Evolutionary conservation across 495 filamentous ascomycete species (phyloP).

Genomic region (Penicillium goetzii): DNA sequence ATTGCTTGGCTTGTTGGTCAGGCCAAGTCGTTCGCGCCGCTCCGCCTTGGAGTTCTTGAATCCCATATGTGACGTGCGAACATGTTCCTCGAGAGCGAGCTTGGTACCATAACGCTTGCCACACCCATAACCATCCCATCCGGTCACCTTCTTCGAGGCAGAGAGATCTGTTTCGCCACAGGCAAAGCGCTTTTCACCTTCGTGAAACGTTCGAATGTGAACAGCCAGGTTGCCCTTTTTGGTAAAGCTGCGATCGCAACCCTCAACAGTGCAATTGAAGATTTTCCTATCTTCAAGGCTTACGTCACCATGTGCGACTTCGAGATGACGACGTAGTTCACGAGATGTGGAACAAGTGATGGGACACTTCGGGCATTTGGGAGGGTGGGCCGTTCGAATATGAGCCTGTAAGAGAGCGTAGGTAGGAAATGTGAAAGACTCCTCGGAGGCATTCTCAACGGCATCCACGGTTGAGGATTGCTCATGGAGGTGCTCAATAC

Average conservation of each 20-base stretch:
- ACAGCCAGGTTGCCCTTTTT: constrained; percentile 76
- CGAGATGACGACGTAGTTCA: constrained; percentile 70
- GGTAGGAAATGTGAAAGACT: constrained; percentile 67
- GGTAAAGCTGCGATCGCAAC: constrained; percentile 74
- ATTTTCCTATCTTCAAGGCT: constrained; percentile 63
- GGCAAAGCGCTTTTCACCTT: constrained; percentile 66
- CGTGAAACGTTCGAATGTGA: constrained; percentile 76
- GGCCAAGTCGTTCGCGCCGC: constrained; percentile 43
- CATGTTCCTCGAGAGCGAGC: constrained; percentile 76
- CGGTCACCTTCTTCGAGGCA: constrained; percentile 56
- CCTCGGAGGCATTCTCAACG: constrained; percentile 14
- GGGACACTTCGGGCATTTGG: constrained; percentile 73
- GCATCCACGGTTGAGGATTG: constrained; percentile 21
- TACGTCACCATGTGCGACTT: constrained; percentile 66
- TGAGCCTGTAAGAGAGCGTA: constrained; percentile 72
- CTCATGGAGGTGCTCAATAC: constrained; percentile 44
- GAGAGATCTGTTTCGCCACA: constrained; percentile 70
- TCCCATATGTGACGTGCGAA: constrained; percentile 74
- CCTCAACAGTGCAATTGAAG: constrained; percentile 63
- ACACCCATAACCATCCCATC: constrained; percentile 74
- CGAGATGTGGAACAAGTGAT: constrained; percentile 61
- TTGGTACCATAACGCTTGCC: constrained; percentile 70
- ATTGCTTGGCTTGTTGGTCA: constrained; percentile 26
- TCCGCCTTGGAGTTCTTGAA: constrained; percentile 51
- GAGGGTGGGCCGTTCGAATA: constrained; percentile 69